These are phyloP conservation scores for Metschnikowia orientalis DNA, from an alignment of 805 yeast genomes.

Conservation along the genomic window DNA sequence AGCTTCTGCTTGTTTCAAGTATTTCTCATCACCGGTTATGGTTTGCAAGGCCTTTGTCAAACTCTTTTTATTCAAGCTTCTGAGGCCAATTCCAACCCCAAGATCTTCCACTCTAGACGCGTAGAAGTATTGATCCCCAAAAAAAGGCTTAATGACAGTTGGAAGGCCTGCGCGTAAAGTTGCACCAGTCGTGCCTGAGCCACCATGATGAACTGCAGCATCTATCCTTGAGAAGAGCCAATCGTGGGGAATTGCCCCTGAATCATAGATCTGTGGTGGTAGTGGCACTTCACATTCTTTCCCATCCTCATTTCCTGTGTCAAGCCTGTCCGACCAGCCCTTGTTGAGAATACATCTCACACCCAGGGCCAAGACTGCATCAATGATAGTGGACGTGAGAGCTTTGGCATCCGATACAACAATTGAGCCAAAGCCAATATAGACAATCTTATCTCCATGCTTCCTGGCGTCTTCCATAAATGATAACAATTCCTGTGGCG, in stretches of 20 bases:
- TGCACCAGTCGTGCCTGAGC: slow-evolving; percentile 96
- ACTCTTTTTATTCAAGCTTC: slow-evolving; percentile 59
- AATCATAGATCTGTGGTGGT: slow-evolving; percentile 63
- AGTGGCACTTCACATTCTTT: slow-evolving; percentile 39
- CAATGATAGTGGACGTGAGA: slow-evolving; percentile 70
- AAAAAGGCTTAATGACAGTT: slow-evolving; percentile 87
- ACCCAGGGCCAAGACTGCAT: slow-evolving; percentile 74
- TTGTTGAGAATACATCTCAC: slow-evolving; percentile 85
- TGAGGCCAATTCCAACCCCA: slow-evolving; percentile 75
- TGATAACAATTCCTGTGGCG: slow-evolving; percentile 52
- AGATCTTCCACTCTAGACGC: slow-evolving; percentile 83
- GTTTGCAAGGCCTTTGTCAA: slow-evolving; percentile 65
- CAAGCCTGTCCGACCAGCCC: slow-evolving; percentile 87
- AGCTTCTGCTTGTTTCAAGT: slow-evolving; percentile 60
- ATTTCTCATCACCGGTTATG: slow-evolving; percentile 61
- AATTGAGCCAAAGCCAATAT: slow-evolving; percentile 94
- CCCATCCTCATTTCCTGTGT: slow-evolving; percentile 19
- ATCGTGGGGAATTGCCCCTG: slow-evolving; percentile 83
- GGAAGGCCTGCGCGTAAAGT: slow-evolving; percentile 82
- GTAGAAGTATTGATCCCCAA: slow-evolving; percentile 94
- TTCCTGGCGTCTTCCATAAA: slow-evolving; percentile 61
- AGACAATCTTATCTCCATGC: slow-evolving; percentile 68
- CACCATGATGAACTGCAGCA: slow-evolving; percentile 97
- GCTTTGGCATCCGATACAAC: slow-evolving; percentile 80
- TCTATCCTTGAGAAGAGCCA: slow-evolving; percentile 89